Conservation (phyloP, 1,284 basidiomycete species). For the Malassezia yamatoensis region DNA sequence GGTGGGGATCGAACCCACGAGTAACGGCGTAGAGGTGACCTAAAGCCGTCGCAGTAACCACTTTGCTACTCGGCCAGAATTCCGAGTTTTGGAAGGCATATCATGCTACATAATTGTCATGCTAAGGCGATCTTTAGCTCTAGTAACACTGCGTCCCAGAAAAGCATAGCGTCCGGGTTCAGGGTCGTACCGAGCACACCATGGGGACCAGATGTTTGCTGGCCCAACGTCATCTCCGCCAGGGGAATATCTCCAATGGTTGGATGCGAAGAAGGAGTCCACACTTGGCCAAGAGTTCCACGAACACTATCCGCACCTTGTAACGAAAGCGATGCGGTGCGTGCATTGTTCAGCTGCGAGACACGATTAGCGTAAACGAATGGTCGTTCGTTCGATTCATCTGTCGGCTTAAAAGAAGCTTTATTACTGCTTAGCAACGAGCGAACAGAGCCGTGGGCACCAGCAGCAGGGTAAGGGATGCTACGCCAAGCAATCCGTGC, state of each 20-base stretch:
- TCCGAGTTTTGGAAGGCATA: not conserved
- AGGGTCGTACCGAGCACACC: conserved; percentile 21
- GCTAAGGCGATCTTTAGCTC: not conserved
- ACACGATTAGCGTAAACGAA: conserved; percentile 36
- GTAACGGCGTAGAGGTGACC: conserved; percentile 15
- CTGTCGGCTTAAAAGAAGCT: not conserved
- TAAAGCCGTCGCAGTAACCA: conserved; percentile 22
- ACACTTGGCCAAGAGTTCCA: conserved; percentile 20
- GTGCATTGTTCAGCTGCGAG: conserved; percentile 33
- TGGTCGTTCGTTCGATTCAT: conserved; percentile 26
- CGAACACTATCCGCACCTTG: conserved; percentile 31
- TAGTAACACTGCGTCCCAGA: conserved; percentile 12
- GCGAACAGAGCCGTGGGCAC: conserved; percentile 27
- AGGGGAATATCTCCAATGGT: conserved; percentile 15
- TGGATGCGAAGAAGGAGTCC: not conserved
- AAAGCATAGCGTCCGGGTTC: conserved; percentile 17
- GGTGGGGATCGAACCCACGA: conserved; percentile 22
- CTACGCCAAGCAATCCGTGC: conserved; percentile 33
- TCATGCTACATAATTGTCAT: not conserved
- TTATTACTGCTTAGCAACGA: conserved; percentile 25
- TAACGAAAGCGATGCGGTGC: conserved; percentile 22
- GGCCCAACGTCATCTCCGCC: conserved; percentile 30
- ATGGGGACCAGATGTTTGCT: conserved; percentile 21
- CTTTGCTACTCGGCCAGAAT: conserved; percentile 18
- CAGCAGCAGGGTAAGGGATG: conserved; percentile 23